Evolutionary conservation across 148 eudicot species (phyloP), one percentile per base, ranked within the genome.

Genomic region (Cornus florida): DNA sequence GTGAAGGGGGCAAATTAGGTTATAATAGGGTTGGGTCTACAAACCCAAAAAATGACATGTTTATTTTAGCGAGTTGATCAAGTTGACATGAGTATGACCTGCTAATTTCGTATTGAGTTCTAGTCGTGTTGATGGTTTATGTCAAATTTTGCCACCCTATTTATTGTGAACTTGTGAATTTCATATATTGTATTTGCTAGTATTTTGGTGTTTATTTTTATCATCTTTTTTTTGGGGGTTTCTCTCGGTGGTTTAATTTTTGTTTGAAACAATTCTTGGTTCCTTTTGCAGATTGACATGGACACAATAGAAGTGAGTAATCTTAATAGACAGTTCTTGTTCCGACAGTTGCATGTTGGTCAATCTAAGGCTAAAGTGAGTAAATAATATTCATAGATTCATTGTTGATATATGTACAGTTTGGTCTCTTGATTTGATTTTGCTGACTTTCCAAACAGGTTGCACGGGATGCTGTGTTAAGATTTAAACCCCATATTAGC

Each of bases 291-390:
- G 99, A 94, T 96, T 85, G 99, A 96, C 75, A 85, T 93, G 98
- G 99, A 96, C 82, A 93, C 99, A 32, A 96, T 96, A 72, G 99
- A 96, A 90, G 98, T 96, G 83, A 96, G 99, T 86, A 96, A 96
- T 87, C 82, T 96, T 69, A 96, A 96, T 80, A 84, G 99, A 64
- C 99, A 96, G 81, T 96, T 96, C 80, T 86, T 96, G 84, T 96
- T 96, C 84, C 88, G 98, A 19, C 84, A 92, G 82, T 87, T 87
- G 7, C 98, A 95, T 90, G 98, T 95, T 82, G 98, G 98, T 72
- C 94, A 87, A 80, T 93, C 98, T 6, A 95, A 96, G 88, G 97
- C 98, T 66, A 93, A 92, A 86, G 98, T 95, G 80, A 90, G 97
- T 87, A 57, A n/a, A 39, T 7, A 46, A 12, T 70, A 75, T 67